Evolutionary conservation across 2,329 filamentous ascomycete species (phyloP), one percentile per base, ranked within the genome.

Genomic region (Tolypocladium album): DNA sequence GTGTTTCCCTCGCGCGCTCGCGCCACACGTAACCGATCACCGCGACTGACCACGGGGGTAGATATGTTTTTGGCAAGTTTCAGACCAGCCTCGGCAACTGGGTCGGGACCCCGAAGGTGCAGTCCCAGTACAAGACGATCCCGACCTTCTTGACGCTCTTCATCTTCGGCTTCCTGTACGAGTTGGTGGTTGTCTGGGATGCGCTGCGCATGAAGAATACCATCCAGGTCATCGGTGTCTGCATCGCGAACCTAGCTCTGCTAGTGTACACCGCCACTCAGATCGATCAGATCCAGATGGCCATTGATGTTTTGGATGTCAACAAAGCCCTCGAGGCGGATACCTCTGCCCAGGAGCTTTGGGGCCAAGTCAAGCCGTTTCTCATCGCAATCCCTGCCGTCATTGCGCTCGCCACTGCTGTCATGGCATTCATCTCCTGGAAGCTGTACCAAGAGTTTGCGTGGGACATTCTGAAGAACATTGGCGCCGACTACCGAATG

Each of bases 401-500:
- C 61, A 88, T 97, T 65, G 91, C 85, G 1, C 75, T 95, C 38
- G 84, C 84, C 38, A 93, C 89, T 3, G 64, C 92, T 7, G 69
- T 85, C 58, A 87, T 97, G 80, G 81, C 80, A 17, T 88, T 91
- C 63, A 79, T 92, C 58, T 87, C 93, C 2, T 97, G 92, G 89
- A 97, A 96, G 77, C 82, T 99, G 39, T 97, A 99, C 72, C 92
- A 96, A 70, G 93, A 97, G 74, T 99, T 99, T 75, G 93, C 94
- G 13, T 99, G 94, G 94, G 94, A 94, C 61, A 99, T 99, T 70
- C 92, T 99, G 76, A 99, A 99, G 80, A 92, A 96, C 74, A 99
- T 99, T 71, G 96, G 92, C 70, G 94, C 94, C 58, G 94, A 99
- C 78, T 84, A 97, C 71, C 87, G 92, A 68, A 91, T 99, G 88